phyloP scores from a whole-genome alignment of 257 asterid genomes.

The Gentiana macrophylla region DNA sequence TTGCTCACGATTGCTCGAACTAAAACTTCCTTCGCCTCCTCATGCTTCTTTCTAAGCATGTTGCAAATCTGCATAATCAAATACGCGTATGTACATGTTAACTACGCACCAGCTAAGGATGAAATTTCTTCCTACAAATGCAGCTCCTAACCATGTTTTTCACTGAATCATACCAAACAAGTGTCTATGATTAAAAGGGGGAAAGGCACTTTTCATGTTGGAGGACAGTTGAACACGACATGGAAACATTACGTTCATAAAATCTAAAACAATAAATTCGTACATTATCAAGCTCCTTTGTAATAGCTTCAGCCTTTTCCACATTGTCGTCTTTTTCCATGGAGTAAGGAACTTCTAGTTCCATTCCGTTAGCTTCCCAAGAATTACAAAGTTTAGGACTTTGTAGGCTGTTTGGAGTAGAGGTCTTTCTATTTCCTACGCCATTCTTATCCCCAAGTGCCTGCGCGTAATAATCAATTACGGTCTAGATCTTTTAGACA shows the following conservation, averaged over 20 bases:
- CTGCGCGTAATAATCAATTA: conserved; percentile 25
- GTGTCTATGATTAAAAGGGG: not conserved
- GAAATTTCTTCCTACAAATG: not conserved
- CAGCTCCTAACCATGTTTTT: not conserved
- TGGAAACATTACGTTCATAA: too few species aligned
- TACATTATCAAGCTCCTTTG: conserved; percentile 72
- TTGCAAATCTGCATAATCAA: conserved; percentile 56
- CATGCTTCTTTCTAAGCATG: conserved; percentile 62
- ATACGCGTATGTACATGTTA: conserved; percentile 1
- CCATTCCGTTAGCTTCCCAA: conserved; percentile 24
- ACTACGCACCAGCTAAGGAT: not conserved
- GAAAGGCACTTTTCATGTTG: not conserved
- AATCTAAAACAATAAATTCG: conserved; percentile 13
- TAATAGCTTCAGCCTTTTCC: conserved; percentile 56
- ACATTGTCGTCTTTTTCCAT: conserved; percentile 39
- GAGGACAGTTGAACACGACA: not conserved
- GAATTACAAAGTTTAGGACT: conserved; percentile 18
- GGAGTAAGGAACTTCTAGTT: conserved; percentile 31
- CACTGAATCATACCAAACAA: not conserved
- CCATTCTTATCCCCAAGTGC: conserved; percentile 19
- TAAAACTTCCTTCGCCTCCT: conserved; percentile 71
- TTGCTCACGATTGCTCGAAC: conserved; percentile 66
- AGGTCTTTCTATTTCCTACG: conserved; percentile 22
- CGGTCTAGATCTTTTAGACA: not conserved
- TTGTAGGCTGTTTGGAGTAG: conserved; percentile 14